A percentile compares a stretch with the other conserved stretches of the same genome.
Conservation (phyloP, 768 basidiomycete genomes). For the Auriculariales sp. region DNA sequence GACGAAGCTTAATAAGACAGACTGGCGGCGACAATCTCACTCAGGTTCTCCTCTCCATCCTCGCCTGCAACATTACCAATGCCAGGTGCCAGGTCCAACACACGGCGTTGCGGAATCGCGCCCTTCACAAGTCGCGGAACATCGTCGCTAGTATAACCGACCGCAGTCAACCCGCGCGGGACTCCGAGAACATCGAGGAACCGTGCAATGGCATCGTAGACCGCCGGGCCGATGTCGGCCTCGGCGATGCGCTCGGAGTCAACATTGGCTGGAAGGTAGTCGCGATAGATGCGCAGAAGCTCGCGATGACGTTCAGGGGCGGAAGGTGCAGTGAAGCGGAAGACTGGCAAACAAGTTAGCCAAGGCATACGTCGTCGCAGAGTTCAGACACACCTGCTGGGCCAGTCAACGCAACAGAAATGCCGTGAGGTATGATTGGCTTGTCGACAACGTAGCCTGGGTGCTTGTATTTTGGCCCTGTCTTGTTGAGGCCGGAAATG, state of each 20-base stretch:
- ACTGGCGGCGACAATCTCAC: conserved; percentile 64
- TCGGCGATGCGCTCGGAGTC: conserved; percentile 60
- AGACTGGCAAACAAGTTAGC: conserved; percentile 33
- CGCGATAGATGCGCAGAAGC: conserved; percentile 67
- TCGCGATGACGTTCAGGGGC: conserved; percentile 84
- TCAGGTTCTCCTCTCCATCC: conserved; percentile 72
- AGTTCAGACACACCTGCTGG: conserved; percentile 44
- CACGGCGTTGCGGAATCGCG: conserved; percentile 81
- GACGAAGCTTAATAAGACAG: conserved; percentile 55
- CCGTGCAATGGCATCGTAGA: conserved; percentile 76
- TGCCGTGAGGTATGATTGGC: conserved; percentile 89
- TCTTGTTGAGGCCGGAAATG: conserved; percentile 89
- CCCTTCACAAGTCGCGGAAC: conserved; percentile 72
- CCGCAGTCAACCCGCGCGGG: conserved; percentile 70
- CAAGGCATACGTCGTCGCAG: conserved; percentile 5
- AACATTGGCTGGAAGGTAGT: conserved; percentile 29
- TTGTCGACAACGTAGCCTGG: conserved; percentile 73
- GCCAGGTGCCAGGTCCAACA: conserved; percentile 84
- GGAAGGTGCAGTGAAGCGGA: conserved; percentile 91
- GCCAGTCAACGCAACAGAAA: conserved; percentile 80
- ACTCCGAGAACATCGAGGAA: conserved; percentile 79
- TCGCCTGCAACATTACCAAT: conserved; percentile 71
- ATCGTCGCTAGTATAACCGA: conserved; percentile 61
- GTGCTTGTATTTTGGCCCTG: conserved; percentile 82
- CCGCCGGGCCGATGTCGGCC: conserved; percentile 56